Base-by-base conservation (phyloP, 169 alveolate genomes). In the Babesia divergens region DNA sequence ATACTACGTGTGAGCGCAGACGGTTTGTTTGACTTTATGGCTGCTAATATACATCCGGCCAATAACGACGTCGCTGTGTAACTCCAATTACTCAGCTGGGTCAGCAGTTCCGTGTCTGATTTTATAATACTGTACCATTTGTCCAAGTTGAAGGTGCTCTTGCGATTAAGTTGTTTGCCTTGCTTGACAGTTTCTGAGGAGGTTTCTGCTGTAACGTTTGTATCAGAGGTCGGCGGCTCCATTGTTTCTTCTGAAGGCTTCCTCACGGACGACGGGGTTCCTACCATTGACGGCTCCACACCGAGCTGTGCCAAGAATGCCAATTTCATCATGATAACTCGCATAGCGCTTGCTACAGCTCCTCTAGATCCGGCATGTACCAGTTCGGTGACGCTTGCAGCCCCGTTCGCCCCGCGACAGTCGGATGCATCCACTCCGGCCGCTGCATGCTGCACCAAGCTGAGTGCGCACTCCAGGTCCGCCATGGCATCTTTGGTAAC, bases 271-370 rank as follows among this genome's bases (percentile, higher is more conserved):
- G n/a, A n/a, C n/a, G n/a, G n/a, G n/a, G n/a, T 6, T 11, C 44
- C 44, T 6, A 6, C 11, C 9, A 6, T 5, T 11, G 54, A 11
- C 44, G 72, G 72, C 60, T n/a, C 22, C 34, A 47, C 56, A 18
- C 72, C 59, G 29, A 62, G 72, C 34, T 62, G 72, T 13, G 60
- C 72, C 49, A 31, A 20, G 14, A 62, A n/a, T 5, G 72, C 72
- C 11, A 62, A 60, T 35, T 42, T 34, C 59, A 62, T 62, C 72
- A 62, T 62, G 46, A 62, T 47, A 32, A 62, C 59, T 20, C 59
- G 6, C n/a, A 62, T 2, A 13, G 72, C 72, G 34, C 47, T 62
- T 1, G 59, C 72, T 46, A 62, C 62, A 6, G 72, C 60, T 35
- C 51, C 28, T 3, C 49, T 11, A 3, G 59, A 7, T 1, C 31